Base-by-base conservation (phyloP, 345 rosid species). In the Viola odorata region DNA sequence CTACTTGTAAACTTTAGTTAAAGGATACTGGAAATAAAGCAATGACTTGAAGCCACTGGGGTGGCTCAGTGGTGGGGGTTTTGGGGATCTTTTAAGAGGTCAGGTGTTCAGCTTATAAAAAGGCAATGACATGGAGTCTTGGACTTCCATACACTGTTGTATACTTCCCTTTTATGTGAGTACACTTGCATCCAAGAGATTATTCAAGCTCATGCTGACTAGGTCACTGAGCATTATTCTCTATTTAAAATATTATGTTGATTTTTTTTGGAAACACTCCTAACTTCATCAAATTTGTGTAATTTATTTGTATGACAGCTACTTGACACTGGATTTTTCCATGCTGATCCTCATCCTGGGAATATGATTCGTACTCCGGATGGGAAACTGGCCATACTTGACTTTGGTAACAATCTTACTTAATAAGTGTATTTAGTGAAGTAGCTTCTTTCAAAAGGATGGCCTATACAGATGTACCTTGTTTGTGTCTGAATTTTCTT, bases 271-370 rank as follows among this genome's bases (percentile, higher is more conserved):
- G 55, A 49, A 13, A 23, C 52, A 39, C 52, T 38, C 36, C 55
- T 16, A 38, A 59, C n/a, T 36, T 58, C 36, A 42, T 51, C 17
- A n/a, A 32, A 60, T 45, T 55, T 4, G n/a, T 55, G 50, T 55
- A 16, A 6, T 11, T 64, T 36, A 44, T 60, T 59, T 67, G 51
- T 39, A 71, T 76, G 77, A 48, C 86, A 89, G 98, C 70, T 92
- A 72, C 96, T 92, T 73, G 98, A 89, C 67, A 89, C 96, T 57
- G 98, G 98, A 40, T 81, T 92, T 80, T 92, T 92, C 81, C 98
- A 92, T 79, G 98, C 98, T 49, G 96, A 92, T 61, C 98, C 98
- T 61, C 98, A 92, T 76, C 98, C 98, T 67, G 98, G 98, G 71
- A 92, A 92, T 73, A 51, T 92, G 83, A 92, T 92, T 55, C 96